These are phyloP conservation scores for Diaporthe ampelina DNA, from an alignment of 2,329 filamentous ascomycete genomes.

Conservation along the genomic window DNA sequence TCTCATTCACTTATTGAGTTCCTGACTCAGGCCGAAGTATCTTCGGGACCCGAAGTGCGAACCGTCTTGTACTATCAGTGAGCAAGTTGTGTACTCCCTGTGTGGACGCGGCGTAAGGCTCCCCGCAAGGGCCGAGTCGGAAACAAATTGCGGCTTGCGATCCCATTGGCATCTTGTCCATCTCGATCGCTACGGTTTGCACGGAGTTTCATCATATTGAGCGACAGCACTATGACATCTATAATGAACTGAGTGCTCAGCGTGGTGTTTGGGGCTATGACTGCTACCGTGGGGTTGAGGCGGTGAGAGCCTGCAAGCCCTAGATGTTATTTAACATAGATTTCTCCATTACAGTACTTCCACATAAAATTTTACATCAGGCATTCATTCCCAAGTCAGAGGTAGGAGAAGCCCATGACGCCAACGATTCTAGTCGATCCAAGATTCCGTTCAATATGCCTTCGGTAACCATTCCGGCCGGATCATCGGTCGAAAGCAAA, in stretches of 20 bases:
- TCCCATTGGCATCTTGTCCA: neutral
- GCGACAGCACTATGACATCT: neutral
- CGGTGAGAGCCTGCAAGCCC: neutral
- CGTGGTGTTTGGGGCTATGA: neutral
- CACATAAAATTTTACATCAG: neutral
- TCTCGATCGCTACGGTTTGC: neutral
- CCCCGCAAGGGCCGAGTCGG: neutral
- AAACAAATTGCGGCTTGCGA: neutral
- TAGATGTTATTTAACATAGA: neutral
- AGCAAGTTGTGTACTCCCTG: neutral
- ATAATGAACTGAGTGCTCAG: neutral
- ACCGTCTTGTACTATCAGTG: neutral
- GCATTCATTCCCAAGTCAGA: neutral
- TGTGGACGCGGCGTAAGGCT: neutral
- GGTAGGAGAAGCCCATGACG: neutral
- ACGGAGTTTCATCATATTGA: slow-evolving; percentile 11
- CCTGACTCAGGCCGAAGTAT: neutral
- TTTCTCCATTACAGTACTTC: neutral
- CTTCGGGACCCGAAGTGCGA: slow-evolving; percentile 22
- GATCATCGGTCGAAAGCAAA: neutral
- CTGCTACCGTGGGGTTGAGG: neutral
- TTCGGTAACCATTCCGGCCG: neutral
- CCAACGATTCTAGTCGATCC: slow-evolving; percentile 13
- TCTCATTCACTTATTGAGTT: neutral
- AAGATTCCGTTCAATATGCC: neutral